Evolutionary conservation across 441 rosid genomes (phyloP), one percentile per base, ranked within the genome.

Genomic region (Gossypium trilobum): DNA sequence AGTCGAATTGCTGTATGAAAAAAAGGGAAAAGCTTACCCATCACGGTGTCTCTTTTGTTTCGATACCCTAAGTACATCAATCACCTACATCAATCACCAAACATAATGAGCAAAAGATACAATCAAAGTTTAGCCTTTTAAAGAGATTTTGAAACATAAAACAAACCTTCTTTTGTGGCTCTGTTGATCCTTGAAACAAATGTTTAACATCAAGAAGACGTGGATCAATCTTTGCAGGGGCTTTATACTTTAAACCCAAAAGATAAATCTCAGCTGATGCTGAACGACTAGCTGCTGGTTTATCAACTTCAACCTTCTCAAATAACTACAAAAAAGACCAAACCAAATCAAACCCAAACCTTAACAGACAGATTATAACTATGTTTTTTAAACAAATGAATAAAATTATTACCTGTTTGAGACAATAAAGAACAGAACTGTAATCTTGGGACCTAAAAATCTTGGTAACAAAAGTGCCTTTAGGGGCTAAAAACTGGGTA

Each of bases 381-480:
- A 29, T 4, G 7, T 31, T 31, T 5, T 31, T 31, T 31, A 59
- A 13, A 59, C 11, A 52, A 17, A n/a, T 0, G 50, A 36, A 60
- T n/a, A 19, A 20, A 13, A 2, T 8, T 44, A 13, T 50, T 70
- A 90, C 98, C 95, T 85, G 88, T 52, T 84, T 76, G 59, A 91
- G 88, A 75, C 98, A 93, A 76, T 78, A 91, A 59, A 86, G 71
- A 42, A 94, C 93, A 63, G 93, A 83, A 80, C 82, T 89, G 71
- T 88, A 94, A 69, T 94, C 98, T 68, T 90, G 92, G 20, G 98
- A 94, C 89, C 96, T 88, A 85, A 91, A 94, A 79, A 91, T 88
- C 84, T 91, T 93, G n/a, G 98, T 90, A 59, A 93, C 85, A 66
- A 94, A 87, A 39, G 73, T 87, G 51, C 96, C 96, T 20, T 78